Evolutionary conservation across 805 yeast species (phyloP).

Genomic region (Saturnispora sekii): DNA sequence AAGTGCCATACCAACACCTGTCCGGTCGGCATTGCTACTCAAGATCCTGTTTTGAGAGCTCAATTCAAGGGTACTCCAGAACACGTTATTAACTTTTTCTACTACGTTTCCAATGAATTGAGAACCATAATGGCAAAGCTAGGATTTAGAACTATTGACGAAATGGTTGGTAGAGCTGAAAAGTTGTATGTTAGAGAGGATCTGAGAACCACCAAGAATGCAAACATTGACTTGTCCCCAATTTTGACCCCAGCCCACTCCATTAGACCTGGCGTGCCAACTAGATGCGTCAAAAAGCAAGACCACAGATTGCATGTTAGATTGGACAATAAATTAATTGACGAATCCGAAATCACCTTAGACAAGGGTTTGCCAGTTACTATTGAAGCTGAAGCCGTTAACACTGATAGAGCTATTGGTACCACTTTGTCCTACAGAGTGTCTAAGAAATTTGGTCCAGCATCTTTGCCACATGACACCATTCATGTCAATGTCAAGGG

Average conservation of each 20-base stretch:
- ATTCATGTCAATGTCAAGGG: conserved; percentile 87
- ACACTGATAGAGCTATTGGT: conserved; percentile 95
- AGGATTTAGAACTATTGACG: conserved; percentile 92
- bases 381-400: conserved; percentile 85
- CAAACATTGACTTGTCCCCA: conserved; percentile 85
- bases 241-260: conserved; percentile 94
- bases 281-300: conserved; percentile 84
- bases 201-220: conserved; percentile 78
- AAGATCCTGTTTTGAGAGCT: conserved; percentile 86
- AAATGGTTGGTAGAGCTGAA: conserved; percentile 97
- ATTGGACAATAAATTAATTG: conserved; percentile 89
- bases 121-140: conserved; percentile 88
- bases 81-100: conserved; percentile 96
- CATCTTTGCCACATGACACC: conserved; percentile 91
- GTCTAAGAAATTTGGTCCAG: conserved; percentile 87
- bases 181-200: conserved; percentile 78
- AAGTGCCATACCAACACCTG: conserved; percentile 90
- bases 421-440: conserved; percentile 90
- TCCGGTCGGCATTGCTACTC: conserved; percentile 98
- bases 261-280: conserved; percentile 94
- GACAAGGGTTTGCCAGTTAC: conserved; percentile 95
- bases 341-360: conserved; percentile 90
- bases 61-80: conserved; percentile 96
- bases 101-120: conserved; percentile 86
- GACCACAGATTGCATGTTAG: conserved; percentile 91